Evolutionary conservation across 1,284 basidiomycete species (phyloP), one percentile per base, ranked within the genome.

Genomic region (Ustilago hordei): DNA sequence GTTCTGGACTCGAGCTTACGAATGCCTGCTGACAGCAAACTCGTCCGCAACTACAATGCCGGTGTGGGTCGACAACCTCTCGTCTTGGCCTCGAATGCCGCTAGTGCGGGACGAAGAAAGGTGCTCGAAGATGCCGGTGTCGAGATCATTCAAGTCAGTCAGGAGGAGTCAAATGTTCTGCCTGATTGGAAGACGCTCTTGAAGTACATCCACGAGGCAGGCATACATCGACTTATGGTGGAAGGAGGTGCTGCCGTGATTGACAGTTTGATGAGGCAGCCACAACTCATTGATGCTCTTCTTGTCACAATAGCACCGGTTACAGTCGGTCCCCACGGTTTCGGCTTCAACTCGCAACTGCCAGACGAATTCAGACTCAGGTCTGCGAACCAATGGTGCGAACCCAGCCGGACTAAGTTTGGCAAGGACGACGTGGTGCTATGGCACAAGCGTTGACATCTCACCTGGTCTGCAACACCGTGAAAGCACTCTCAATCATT

Each of bases 161-260:
- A 89, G 86, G 87, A 81, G 76, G 55, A 86, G 3, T 53, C 59
- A 8, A 13, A 17, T 0, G 55, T 11, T 1, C 13, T 28, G 31
- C 57, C 68, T 1, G 70, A 66, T 57, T 82, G 81, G 75, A 45
- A 55, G 0, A 58, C 43, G 11, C 48, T 83, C 6, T 62, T 84
- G 7, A 55, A 64, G 23, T 41, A 58, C 1, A 55, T 85, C 31
- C 56, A 59, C 50, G n/a, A 70, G 28, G 81, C 53, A 13, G 91
- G 90, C 11, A 89, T 97, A 66, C 87, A 87, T 8, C 92, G 91
- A 4, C 88, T 98, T 60, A 99, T 99, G 96, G 92, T 98, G 11
- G 96, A 99, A 88, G 96, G 96, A 59, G 96, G 96, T 17, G 93
- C 94, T 4, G 87, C 88, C 5, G 89, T 98, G 67, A 95, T 99